Evolutionary conservation across 2,329 filamentous ascomycete species (phyloP).

Genomic region (Aspergillus calidoustus): DNA sequence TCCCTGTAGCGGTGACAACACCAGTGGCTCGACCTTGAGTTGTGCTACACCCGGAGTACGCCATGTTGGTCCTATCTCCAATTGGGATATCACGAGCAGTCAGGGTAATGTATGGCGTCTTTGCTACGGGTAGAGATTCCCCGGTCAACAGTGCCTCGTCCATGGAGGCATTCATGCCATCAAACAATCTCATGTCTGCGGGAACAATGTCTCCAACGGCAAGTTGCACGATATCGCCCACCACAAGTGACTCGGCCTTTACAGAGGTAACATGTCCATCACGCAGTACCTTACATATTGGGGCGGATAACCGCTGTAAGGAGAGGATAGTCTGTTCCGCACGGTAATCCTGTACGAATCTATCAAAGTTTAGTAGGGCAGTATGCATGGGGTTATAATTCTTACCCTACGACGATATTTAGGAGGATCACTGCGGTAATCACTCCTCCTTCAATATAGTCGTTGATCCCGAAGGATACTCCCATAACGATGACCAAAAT

Average conservation of each 20-base stretch:
- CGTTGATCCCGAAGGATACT: slow-evolving; percentile 59
- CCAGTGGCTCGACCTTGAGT: slow-evolving; percentile 64
- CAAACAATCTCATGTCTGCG: slow-evolving; percentile 60
- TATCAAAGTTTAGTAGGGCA: slow-evolving; percentile 17
- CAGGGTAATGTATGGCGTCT: slow-evolving; percentile 47
- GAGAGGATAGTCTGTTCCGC: slow-evolving; percentile 65
- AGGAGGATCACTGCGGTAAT: slow-evolving; percentile 63
- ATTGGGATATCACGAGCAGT: slow-evolving; percentile 42
- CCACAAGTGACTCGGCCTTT: slow-evolving; percentile 62
- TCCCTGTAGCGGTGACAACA: slow-evolving; percentile 63
- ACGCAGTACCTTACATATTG: slow-evolving; percentile 60
- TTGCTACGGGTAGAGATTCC: slow-evolving; percentile 64
- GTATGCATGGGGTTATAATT: no score
- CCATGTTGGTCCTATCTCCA: slow-evolving; percentile 64
- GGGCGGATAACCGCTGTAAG: slow-evolving; percentile 59
- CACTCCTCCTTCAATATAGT: slow-evolving; percentile 64
- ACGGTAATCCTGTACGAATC: slow-evolving; percentile 63
- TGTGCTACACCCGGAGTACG: slow-evolving; percentile 64
- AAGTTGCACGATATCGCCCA: slow-evolving; percentile 59
- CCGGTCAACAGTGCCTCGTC: slow-evolving; percentile 69
- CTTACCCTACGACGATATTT: slow-evolving; percentile 59
- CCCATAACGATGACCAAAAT: slow-evolving; percentile 77
- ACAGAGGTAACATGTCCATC: slow-evolving; percentile 58
- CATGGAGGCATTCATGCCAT: slow-evolving; percentile 72
- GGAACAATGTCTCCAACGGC: slow-evolving; percentile 63